Evolutionary conservation across 441 rosid genomes (phyloP).

Genomic region (Omphalea diandra): DNA sequence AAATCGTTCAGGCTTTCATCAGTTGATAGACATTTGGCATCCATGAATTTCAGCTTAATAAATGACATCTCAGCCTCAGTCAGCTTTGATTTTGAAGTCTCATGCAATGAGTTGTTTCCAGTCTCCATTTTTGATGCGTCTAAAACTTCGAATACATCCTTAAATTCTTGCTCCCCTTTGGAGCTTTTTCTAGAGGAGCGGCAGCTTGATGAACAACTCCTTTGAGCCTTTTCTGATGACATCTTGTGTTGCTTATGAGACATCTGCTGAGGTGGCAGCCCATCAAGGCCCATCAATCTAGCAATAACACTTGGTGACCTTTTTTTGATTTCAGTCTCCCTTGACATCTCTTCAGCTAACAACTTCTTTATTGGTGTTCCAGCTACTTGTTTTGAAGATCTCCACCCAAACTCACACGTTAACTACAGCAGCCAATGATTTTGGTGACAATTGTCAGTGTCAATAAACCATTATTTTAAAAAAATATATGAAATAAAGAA

Average conservation of each 20-base stretch:
- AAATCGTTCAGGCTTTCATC: conserved; percentile 70
- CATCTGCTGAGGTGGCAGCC: conserved; percentile 58
- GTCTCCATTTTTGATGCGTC: conserved; percentile 54
- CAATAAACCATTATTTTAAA: conserved; percentile 11
- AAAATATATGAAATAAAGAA: not conserved
- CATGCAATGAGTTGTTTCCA: conserved; percentile 31
- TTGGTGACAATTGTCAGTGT: not conserved
- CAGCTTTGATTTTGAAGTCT: conserved; percentile 38
- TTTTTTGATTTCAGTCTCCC: conserved; percentile 61
- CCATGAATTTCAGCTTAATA: conserved; percentile 65
- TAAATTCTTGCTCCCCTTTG: conserved; percentile 79
- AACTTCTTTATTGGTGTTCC: conserved; percentile 72
- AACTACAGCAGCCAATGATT: conserved; percentile 39
- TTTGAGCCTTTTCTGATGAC: conserved; percentile 39
- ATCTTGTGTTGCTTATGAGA: conserved; percentile 41
- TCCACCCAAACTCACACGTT: conserved; percentile 39
- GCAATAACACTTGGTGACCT: conserved; percentile 84
- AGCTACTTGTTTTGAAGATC: conserved; percentile 41
- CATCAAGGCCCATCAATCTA: conserved; percentile 94
- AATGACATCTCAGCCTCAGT: conserved; percentile 66
- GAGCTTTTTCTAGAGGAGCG: conserved; percentile 62
- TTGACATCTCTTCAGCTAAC: conserved; percentile 78
- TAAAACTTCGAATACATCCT: conserved; percentile 91
- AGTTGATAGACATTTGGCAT: conserved; percentile 68
- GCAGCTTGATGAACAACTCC: conserved; percentile 40